Evolutionary conservation across 768 basidiomycete genomes (phyloP).

Genomic region (Floccularia luteovirens): DNA sequence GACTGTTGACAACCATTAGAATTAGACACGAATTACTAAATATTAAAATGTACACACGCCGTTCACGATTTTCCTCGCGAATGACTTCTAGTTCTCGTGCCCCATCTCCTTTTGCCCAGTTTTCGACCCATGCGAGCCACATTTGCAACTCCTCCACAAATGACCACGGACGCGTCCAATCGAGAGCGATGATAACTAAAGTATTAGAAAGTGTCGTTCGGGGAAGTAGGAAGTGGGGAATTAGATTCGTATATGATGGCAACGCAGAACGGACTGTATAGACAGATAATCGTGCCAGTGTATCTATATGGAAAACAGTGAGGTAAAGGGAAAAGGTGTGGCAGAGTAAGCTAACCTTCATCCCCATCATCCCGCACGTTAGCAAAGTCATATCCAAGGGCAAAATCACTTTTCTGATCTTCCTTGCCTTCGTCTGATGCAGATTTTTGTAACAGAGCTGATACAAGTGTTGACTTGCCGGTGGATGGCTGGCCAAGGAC

Average conservation of each 20-base stretch:
- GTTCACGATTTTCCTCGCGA: slow-evolving; percentile 76
- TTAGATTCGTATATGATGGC: slow-evolving; percentile 57
- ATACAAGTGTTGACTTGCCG: slow-evolving; percentile 71
- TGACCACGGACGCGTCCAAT: slow-evolving; percentile 94
- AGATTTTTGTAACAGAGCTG: slow-evolving; percentile 66
- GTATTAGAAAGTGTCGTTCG: slow-evolving; percentile 60
- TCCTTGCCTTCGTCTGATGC: slow-evolving; percentile 47
- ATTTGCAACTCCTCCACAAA: slow-evolving; percentile 79
- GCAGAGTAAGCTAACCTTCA: slow-evolving; percentile 55
- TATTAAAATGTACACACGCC: slow-evolving; percentile 44
- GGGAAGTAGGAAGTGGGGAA: slow-evolving; percentile 78
- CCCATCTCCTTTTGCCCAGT: slow-evolving; percentile 65
- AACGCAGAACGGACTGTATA: slow-evolving; percentile 84
- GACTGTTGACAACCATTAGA: slow-evolving; percentile 39
- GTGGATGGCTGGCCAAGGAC: slow-evolving; percentile 74
- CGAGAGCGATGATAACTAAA: slow-evolving; percentile 77
- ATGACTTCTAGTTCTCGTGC: slow-evolving; percentile 67
- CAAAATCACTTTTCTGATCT: slow-evolving; percentile 65
- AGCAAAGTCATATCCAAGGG: slow-evolving; percentile 88
- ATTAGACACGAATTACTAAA: slow-evolving; percentile 2
- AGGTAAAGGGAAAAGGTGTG: neutral
- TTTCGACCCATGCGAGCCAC: slow-evolving; percentile 85
- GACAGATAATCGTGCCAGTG: slow-evolving; percentile 80
- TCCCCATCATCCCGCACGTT: slow-evolving; percentile 90
- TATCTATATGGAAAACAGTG: slow-evolving; percentile 43